A percentile compares a stretch with the other conserved stretches of the same genome.
Evolutionary conservation across 805 yeast genomes (phyloP).

Genomic region (Wickerhamomyces pijperi): DNA sequence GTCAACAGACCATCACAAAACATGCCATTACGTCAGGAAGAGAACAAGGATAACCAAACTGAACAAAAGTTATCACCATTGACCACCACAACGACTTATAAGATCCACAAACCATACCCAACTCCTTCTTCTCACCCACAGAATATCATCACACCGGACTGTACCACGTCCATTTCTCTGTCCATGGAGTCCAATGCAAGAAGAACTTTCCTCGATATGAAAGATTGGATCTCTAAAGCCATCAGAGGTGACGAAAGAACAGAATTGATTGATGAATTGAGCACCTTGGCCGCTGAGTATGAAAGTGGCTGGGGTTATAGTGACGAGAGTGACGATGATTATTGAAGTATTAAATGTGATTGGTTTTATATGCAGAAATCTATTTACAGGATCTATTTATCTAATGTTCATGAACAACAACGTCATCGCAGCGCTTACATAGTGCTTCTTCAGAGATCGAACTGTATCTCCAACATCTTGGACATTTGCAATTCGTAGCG

Average conservation of each 20-base stretch:
- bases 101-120: slow-evolving; percentile 6
- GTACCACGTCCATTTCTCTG: slow-evolving; percentile 11
- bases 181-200: slow-evolving; percentile 12
- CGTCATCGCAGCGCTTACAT: slow-evolving; percentile 56
- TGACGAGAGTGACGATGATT: slow-evolving; percentile 30
- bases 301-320: slow-evolving; percentile 38
- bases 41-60: too few species aligned
- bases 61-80: too few species aligned
- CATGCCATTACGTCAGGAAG: not conserved
- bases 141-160: slow-evolving; percentile 7
- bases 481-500: slow-evolving; percentile 56
- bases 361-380: not conserved
- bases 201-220: slow-evolving; percentile 14
- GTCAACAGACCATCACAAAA: slow-evolving; percentile 13
- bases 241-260: slow-evolving; percentile 38
- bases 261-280: slow-evolving; percentile 39
- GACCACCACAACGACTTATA: slow-evolving; percentile 4
- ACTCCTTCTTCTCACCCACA: slow-evolving; percentile 25
- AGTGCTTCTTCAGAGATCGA: slow-evolving; percentile 38
- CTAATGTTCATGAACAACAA: slow-evolving; percentile 5
- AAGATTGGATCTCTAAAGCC: slow-evolving; percentile 19
- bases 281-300: slow-evolving; percentile 32
- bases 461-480: slow-evolving; percentile 86
- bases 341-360: slow-evolving; percentile 1
- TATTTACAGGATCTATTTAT: not conserved